Evolutionary conservation across 495 filamentous ascomycete species (phyloP).

Genomic region (Tuber aestivum): DNA sequence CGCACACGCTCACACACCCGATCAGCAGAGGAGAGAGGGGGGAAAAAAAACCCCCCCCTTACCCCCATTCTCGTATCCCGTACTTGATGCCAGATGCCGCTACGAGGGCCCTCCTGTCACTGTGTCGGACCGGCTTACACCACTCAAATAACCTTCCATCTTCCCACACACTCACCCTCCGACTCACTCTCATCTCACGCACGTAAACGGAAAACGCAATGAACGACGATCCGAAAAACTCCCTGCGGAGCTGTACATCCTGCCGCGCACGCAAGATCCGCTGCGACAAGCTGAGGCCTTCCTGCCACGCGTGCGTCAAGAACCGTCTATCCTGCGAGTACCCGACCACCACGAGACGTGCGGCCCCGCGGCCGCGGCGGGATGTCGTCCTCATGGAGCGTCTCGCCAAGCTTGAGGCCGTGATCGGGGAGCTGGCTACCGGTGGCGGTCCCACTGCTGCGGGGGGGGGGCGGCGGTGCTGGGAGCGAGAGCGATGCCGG

Average conservation of each 20-base stretch:
- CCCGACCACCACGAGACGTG: constrained; percentile 20
- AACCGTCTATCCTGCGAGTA: constrained; percentile 37
- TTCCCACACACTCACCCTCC: background rate
- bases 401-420: constrained; percentile 27
- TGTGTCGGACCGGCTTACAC: too few relatives aligned
- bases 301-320: constrained; percentile 41
- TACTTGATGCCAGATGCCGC: too few relatives aligned
- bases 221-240: background rate
- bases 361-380: constrained; percentile 24
- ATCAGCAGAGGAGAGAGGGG: too few relatives aligned
- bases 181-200: too few relatives aligned
- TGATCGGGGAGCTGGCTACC: constrained; percentile 25
- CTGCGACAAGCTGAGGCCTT: constrained; percentile 43
- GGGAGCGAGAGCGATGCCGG: background rate
- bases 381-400: constrained; percentile 31
- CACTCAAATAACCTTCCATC: background rate
- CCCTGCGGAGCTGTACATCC: constrained; percentile 37
- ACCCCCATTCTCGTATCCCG: too few relatives aligned
- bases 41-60: too few relatives aligned
- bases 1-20: too few relatives aligned
- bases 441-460: background rate
- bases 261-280: constrained; percentile 44
- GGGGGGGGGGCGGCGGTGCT: background rate
- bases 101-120: too few relatives aligned
- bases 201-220: background rate